phyloP scores from a whole-genome alignment of 441 rosid genomes.

The Aquilaria agallochum region DNA sequence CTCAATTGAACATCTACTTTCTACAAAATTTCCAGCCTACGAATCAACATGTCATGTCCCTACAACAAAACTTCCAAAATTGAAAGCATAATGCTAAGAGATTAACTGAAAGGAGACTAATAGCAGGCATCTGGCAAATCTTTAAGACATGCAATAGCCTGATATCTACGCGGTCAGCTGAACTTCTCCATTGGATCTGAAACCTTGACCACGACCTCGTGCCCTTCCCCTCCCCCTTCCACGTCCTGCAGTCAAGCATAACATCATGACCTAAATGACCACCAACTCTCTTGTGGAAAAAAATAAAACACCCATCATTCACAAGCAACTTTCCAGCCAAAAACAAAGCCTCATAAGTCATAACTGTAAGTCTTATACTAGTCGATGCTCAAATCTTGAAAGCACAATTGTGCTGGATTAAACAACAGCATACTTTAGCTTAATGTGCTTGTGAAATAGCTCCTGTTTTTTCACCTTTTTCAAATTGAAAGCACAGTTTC shows the following conservation, averaged over 20 bases:
- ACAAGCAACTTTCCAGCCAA: too few relatives aligned
- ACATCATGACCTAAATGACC: not conserved
- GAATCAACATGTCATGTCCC: not conserved
- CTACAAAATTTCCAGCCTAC: constrained; percentile 16
- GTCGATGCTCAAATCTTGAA: too few relatives aligned
- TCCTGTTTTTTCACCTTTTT: too few relatives aligned
- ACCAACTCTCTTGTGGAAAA: too few relatives aligned
- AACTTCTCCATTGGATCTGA: constrained; percentile 10
- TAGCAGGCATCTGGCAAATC: constrained; percentile 5
- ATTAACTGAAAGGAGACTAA: not conserved
- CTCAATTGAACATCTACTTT: constrained; percentile 1
- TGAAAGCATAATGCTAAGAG: constrained; percentile 5
- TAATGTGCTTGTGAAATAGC: too few relatives aligned
- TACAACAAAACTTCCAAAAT: not conserved
- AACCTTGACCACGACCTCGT: constrained; percentile 16
- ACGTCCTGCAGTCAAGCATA: constrained; percentile 10
- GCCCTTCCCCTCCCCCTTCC: constrained; percentile 21
- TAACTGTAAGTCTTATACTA: too few relatives aligned
- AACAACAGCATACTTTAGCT: too few relatives aligned
- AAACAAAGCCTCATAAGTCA: too few relatives aligned
- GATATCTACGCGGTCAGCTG: constrained; percentile 9
- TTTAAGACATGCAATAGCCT: not conserved
- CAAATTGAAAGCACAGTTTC: too few relatives aligned
- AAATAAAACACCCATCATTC: too few relatives aligned
- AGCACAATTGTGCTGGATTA: too few relatives aligned